Conservation (phyloP, 169 alveolate species). For the Plasmodium adleri region DNA sequence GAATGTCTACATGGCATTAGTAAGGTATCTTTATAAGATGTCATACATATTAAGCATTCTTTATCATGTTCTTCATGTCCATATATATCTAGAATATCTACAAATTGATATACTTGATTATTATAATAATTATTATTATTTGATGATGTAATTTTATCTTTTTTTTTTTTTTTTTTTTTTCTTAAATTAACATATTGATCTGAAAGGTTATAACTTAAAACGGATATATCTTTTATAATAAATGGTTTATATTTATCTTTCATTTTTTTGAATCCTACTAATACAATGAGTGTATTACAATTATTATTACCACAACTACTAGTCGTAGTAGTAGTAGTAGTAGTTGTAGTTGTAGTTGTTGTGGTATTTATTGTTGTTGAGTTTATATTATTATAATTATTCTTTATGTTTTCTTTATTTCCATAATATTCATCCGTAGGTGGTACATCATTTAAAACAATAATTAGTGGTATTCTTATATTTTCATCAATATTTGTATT, state of each 20-base stretch:
- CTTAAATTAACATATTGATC: neutral
- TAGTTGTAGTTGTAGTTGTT: neutral
- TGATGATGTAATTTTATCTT: neutral
- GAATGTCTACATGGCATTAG: slow-evolving; percentile 85
- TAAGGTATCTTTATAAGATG: slow-evolving; percentile 83
- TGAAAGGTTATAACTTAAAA: slow-evolving; percentile 6
- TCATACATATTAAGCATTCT: slow-evolving; percentile 84
- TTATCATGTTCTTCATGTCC: slow-evolving; percentile 78
- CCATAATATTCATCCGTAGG: neutral
- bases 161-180: slow-evolving; percentile 2
- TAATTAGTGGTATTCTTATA: slow-evolving; percentile 34
- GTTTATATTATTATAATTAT: neutral
- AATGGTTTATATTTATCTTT: slow-evolving; percentile 57
- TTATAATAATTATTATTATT: slow-evolving; percentile 7
- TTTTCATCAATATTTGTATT: neutral
- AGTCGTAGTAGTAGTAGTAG: neutral
- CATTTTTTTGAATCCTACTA: slow-evolving; percentile 46
- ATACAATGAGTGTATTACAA: slow-evolving; percentile 35
- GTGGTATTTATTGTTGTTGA: neutral
- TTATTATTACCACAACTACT: neutral
- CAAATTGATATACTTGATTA: slow-evolving; percentile 19
- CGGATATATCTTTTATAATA: slow-evolving; percentile 46
- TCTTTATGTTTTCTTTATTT: neutral
- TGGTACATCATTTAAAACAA: slow-evolving; percentile 17
- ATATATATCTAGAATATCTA: slow-evolving; percentile 49